Base-by-base conservation (phyloP, 1,284 basidiomycete species). In the Sanghuangporus weigelae region DNA sequence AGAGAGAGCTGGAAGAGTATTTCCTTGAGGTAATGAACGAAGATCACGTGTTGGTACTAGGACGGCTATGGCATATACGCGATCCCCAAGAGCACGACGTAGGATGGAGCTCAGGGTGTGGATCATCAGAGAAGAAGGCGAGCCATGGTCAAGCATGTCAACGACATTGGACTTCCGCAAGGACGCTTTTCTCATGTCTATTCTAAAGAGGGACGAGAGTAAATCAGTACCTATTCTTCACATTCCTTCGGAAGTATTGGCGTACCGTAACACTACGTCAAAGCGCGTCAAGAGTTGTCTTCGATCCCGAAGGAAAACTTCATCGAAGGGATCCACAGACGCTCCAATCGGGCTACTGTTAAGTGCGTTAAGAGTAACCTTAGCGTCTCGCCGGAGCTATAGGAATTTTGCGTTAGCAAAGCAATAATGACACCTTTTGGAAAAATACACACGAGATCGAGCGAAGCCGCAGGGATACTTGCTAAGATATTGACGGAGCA, bases 401-500 rank as follows among this genome's bases (percentile, higher is more conserved):
- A 23, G 42, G 7, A 38, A 46, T 4, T 40, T 55, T 57, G 10
- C 7, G 50, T 38, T 3, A 44, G 55, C 19, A 57, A 53, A 10
- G 38, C 40, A 6, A 60, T 58, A n/a, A 46, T 51, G 54, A 35
- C 11, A 48, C 16, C 10, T 49, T 38, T 21, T 23, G 49, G 38
- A 4, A 21, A 26, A 46, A 12, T 40, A 72, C 79, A 73, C 73
- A 92, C 87, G 73, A 91, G 75, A 56, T 89, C 84, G 3, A 94
- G 76, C 3, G 89, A 90, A 7, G 86, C 79, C 35, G 85, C 70
- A 36, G 93, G 90, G 57, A 95, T 83, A 11, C 83, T 87, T 0
- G 86, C 84, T n/a, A 98, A 75, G 14, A 97, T 71, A 72, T 99
- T 99, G 59, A 93, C 78, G 1, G 80, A 81, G 0, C 93, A 93